Base-by-base conservation (phyloP, 164 flowering plant genomes). In the Berberis thunbergii region DNA sequence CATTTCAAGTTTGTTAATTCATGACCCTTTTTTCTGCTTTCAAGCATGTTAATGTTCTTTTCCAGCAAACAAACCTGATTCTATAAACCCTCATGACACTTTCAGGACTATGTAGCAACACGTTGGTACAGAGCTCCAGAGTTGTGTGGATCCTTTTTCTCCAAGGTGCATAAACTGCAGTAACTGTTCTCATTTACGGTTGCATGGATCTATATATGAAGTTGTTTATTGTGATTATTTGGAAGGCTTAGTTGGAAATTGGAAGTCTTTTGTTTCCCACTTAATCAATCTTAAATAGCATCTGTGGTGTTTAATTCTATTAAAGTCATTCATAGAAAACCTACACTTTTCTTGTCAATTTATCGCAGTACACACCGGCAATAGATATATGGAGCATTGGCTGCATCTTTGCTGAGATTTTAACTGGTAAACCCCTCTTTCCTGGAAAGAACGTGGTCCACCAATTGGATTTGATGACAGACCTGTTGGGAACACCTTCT, bases 361-460 rank as follows among this genome's bases (percentile, higher is more conserved):
- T 46, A 52, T 74, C 76, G 67, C 89, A 93, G 98, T 93, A 93
- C 74, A 93, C 98, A 4, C 97, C 98, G 45, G 98, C 98, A 54
- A 90, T 93, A 70, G 98, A 93, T 73, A 90, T 90, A 54, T 93
- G 98, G 98, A 93, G 98, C 80, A 90, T 93, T 67, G 98, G 98
- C 8, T 93, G 98, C 85, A 93, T 93, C 64, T 93, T 93, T 78
- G 84, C 97, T 6, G 98, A 93, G 69, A 87, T 93, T 74, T 78
- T 93, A 62, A 93, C 95, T 8, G 98, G 98, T 49, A 93, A 93
- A 72, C 96, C 98, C 63, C 88, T 93, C 59, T 93, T 93, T 72
- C 98, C 98, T 63, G 98, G 98, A 44, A 93, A 93, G 69, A 93
- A 93, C 79, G 98, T 90, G 41, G 98, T 93, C 66, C 98, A 90